Evolutionary conservation across 441 rosid genomes (phyloP), one percentile per base, ranked within the genome.

Genomic region (Populus hybrid): DNA sequence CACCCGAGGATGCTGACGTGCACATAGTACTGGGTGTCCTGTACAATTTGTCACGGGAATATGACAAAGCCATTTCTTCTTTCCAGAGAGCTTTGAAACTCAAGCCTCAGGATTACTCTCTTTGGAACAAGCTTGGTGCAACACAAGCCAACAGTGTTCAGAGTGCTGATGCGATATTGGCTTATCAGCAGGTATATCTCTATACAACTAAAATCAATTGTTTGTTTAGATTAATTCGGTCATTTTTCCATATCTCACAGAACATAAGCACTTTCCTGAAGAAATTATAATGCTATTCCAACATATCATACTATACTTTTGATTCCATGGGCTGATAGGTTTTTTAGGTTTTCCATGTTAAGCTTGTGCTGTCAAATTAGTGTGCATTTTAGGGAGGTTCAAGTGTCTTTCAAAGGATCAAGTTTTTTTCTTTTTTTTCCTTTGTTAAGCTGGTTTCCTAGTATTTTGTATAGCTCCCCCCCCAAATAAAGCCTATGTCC

Each of bases 101-200:
- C 77, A 93, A 91, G 87, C 98, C 99, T 84, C 89, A 88, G 75
- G 99, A 96, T 86, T 96, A 96, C 86, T 96, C 99, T 34, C 96
- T 96, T 24, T 96, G 99, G 99, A 96, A 96, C 88, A 96, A 96
- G 85, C 95, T 96, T 57, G 99, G 99, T 69, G 99, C 98, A 35
- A 96, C 99, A 70, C 97, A 94, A 85, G 99, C 99, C 78, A 96
- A 96, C 83, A 96, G 99, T 83, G 92, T 94, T 79, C 98, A 92
- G 83, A 93, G 99, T 87, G 89, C 97, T 57, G 98, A 96, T 90
- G 99, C 99, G 66, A 96, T 96, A 85, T 84, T 86, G 81, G 99
- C 99, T 78, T 96, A 96, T 85, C 99, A 96, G 81, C 91, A 82
- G 93, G 99, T 94, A 85, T 38, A 69, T 54, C 20, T 68, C 38